A percentile compares a stretch with the other conserved stretches of the same genome.
Conservation (phyloP, 257 asterid species). For the Verbena officinalis region DNA sequence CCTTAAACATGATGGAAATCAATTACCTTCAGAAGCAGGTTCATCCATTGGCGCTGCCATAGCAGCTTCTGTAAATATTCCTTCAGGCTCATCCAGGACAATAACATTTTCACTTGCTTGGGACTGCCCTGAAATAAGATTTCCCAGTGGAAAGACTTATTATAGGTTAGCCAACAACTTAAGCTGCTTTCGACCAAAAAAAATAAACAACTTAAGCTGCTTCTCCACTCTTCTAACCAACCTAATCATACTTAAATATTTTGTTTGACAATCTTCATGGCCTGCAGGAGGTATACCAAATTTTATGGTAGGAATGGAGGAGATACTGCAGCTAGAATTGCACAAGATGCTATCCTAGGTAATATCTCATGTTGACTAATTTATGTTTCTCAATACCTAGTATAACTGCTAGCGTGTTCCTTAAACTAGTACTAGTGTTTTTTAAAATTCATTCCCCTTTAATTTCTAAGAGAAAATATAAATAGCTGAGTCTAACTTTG, state of each 20-base stretch:
- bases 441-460: background rate
- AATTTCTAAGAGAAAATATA: background rate
- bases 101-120: constrained; percentile 76
- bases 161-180: constrained; percentile 47
- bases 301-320: constrained; percentile 69
- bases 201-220: background rate
- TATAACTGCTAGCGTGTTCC: background rate
- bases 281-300: constrained; percentile 70
- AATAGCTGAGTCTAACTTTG: background rate
- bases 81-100: constrained; percentile 50
- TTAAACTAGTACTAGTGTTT: background rate
- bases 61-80: constrained; percentile 70
- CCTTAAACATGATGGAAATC: constrained; percentile 45
- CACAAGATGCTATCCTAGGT: constrained; percentile 75
- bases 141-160: constrained; percentile 76
- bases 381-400: background rate
- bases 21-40: constrained; percentile 66
- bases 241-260: background rate
- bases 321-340: constrained; percentile 68
- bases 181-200: background rate
- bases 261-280: background rate
- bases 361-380: constrained; percentile 33
- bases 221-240: constrained; percentile 10
- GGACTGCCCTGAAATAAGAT: constrained; percentile 84
- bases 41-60: constrained; percentile 81